Percentiles rank a stretch among this genome's conserved stretches.
Conservation (phyloP, 2,329 filamentous ascomycete species). For the Fusarium sp. region DNA sequence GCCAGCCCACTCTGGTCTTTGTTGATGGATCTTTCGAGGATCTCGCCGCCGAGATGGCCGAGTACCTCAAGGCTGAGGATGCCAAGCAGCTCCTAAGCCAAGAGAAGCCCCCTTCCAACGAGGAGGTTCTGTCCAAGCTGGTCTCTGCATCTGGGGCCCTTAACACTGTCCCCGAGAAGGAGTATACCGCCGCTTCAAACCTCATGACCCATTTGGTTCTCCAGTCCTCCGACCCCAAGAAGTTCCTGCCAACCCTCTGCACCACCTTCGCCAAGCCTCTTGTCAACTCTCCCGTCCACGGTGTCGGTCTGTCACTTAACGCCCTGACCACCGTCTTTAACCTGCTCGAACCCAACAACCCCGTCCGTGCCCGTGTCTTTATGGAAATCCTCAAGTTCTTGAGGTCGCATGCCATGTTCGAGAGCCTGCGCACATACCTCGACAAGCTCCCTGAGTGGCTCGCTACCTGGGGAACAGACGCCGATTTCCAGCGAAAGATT, state of each 20-base stretch:
- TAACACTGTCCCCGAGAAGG: constrained; percentile 92
- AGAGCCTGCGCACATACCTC: constrained; percentile 84
- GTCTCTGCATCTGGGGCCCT: constrained; percentile 82
- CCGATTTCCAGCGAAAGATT: constrained; percentile 85
- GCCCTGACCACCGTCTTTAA: constrained; percentile 98
- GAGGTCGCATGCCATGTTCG: constrained; percentile 79
- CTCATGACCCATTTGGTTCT: constrained; percentile 93
- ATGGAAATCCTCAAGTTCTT: constrained; percentile 88
- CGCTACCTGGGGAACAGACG: constrained; percentile 81
- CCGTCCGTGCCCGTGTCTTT: constrained; percentile 90
- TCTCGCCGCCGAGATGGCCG: constrained; percentile 92
- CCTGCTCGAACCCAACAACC: constrained; percentile 80
- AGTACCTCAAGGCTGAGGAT: constrained; percentile 88
- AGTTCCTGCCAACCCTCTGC: constrained; percentile 89
- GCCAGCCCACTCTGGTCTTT: constrained; percentile 72
- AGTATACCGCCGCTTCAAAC: constrained; percentile 96
- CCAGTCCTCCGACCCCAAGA: constrained; percentile 85
- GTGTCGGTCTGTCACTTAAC: constrained; percentile 85
- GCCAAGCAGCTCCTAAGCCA: constrained; percentile 79
- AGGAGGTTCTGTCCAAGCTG: constrained; percentile 89
- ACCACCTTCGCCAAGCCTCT: constrained; percentile 89
- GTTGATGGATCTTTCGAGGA: constrained; percentile 96
- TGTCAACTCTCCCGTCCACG: constrained; percentile 85
- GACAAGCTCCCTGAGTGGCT: constrained; percentile 87
- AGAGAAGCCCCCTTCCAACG: constrained; percentile 75